phyloP scores from a whole-genome alignment of 805 yeast species.

The Yarrowia bubula region DNA sequence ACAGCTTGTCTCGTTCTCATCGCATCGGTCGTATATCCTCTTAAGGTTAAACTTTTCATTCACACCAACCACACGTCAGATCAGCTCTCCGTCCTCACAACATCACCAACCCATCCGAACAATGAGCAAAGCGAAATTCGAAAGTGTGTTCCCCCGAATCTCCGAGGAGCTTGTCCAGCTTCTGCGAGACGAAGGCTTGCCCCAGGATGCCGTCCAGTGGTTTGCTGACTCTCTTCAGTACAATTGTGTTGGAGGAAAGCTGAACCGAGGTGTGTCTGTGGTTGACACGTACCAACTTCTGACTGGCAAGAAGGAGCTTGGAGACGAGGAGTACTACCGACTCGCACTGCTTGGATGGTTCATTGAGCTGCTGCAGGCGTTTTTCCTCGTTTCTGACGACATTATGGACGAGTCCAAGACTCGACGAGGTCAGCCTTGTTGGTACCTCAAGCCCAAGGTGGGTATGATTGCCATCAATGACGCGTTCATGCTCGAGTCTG shows the following conservation, averaged over 20 bases:
- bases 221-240: conserved; percentile 64
- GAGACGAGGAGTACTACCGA: conserved; percentile 69
- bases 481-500: conserved; percentile 93
- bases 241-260: conserved; percentile 95
- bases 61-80: not conserved
- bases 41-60: no score
- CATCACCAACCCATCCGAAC: not conserved
- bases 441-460: conserved; percentile 80
- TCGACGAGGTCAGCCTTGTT: conserved; percentile 97
- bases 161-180: conserved; percentile 71
- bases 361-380: conserved; percentile 74
- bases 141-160: conserved; percentile 66
- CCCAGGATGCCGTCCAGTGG: conserved; percentile 85
- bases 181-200: conserved; percentile 70
- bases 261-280: conserved; percentile 94
- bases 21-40: no score
- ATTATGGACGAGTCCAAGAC: conserved; percentile 97
- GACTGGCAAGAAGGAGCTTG: conserved; percentile 62
- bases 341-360: conserved; percentile 94
- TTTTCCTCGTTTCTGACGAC: conserved; percentile 95
- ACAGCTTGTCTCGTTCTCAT: not conserved
- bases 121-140: conserved; percentile 37
- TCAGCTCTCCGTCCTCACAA: not conserved
- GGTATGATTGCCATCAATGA: conserved; percentile 96
- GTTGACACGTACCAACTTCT: conserved; percentile 86